Evolutionary conservation across 2,329 filamentous ascomycete genomes (phyloP).

Genomic region (Cadophora sp.): DNA sequence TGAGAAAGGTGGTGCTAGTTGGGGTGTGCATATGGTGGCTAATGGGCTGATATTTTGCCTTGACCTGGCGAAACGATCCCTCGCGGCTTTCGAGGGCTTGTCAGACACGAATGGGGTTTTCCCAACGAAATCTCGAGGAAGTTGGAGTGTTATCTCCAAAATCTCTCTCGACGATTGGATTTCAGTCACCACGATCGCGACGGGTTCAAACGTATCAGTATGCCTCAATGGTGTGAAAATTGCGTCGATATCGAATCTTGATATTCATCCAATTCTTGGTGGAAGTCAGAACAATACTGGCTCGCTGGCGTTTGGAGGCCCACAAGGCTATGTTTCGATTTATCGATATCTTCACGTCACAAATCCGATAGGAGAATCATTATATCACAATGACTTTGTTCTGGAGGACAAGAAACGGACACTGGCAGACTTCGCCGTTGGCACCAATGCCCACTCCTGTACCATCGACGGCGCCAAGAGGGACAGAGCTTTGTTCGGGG

Average conservation of each 20-base stretch:
- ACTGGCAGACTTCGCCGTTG: constrained; percentile 34
- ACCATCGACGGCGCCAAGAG: constrained; percentile 61
- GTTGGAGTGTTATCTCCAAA: constrained; percentile 25
- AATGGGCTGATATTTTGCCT: constrained; percentile 32
- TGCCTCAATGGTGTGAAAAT: constrained; percentile 25
- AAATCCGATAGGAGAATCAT: constrained; percentile 15
- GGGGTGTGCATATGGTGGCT: constrained; percentile 38
- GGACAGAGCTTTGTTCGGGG: constrained; percentile 64
- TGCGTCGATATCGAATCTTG: constrained; percentile 22
- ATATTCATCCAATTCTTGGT: constrained; percentile 34
- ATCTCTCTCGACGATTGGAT: constrained; percentile 28
- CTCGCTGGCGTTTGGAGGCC: constrained; percentile 37
- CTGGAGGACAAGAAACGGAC: constrained; percentile 28
- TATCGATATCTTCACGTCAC: constrained; percentile 30
- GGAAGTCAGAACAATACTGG: constrained; percentile 36
- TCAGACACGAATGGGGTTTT: constrained; percentile 34
- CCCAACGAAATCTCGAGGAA: constrained; percentile 27
- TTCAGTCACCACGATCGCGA: constrained; percentile 22
- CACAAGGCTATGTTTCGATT: constrained; percentile 26
- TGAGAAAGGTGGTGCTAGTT: constrained; percentile 34
- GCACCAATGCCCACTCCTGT: constrained; percentile 33
- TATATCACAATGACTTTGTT: constrained; percentile 32
- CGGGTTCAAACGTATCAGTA: constrained; percentile 21
- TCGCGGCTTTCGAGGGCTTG: constrained; percentile 34
- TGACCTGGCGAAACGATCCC: constrained; percentile 21